Evolutionary conservation across 768 basidiomycete species (phyloP), one percentile per base, ranked within the genome.

Genomic region (Boletus insuetus): DNA sequence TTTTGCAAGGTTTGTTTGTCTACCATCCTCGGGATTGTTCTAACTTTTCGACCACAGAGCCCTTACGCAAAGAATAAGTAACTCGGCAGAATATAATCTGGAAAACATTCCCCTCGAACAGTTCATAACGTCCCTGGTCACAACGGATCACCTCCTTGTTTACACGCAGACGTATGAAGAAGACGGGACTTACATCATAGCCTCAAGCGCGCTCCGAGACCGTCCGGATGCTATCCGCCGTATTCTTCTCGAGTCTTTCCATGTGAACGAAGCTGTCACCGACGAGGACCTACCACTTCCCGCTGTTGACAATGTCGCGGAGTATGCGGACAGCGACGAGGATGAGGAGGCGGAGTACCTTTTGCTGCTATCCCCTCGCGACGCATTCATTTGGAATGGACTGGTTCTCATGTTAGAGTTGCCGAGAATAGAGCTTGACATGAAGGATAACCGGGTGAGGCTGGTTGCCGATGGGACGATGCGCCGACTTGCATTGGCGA

Each of bases 121-220:
- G n/a, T 89, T 96, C 70, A 89, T 98, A 51, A 76, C 84, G 22
- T 78, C 81, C 12, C 79, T 99, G 9, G 84, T 90, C 20, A 83
- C 86, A 32, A 86, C 92, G 8, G 93, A 91, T 59, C 95, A 98
- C 69, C 88, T 94, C 73, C 84, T 99, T 54, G 91, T 99, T 43
- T 96, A 97, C 71, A 97, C 96, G 2, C 83, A 87, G 56, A 72
- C 74, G 9, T 88, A 89, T 69, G 94, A 96, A 70, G 85, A 88
- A 62, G 87, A 96, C n/a, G 94, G 93, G 6, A 84, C 87, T 12
- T 99, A 98, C 68, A 84, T 98, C 57, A 78, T 99, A 51, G 96
- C 91, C 9, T 85, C 91, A 16, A 81, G 77, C 5, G 81, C 82
- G 6, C 80, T 98, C 12, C 86, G 82, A 62, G 86, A 91, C 46